phyloP scores from a whole-genome alignment of 1,284 basidiomycete genomes.

The Sanguinoderma infundibulare region DNA sequence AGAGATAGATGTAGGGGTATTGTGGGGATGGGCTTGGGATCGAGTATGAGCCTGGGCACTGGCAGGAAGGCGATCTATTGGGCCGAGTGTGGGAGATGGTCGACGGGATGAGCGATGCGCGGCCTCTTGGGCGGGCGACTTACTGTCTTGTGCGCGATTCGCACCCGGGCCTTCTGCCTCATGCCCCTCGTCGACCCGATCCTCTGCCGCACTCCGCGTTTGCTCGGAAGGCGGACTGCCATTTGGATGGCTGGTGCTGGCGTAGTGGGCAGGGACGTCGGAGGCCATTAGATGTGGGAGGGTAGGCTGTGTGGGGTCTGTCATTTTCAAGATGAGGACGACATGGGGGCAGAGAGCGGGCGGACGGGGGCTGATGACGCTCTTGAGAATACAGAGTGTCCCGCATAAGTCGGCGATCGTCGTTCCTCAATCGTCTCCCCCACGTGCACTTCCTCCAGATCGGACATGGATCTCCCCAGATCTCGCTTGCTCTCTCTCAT shows the following conservation, averaged over 20 bases:
- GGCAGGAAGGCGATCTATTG: conserved; percentile 13
- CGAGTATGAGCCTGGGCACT: conserved; percentile 1
- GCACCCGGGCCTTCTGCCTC: conserved; percentile 18
- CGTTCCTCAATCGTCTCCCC: conserved; percentile 20
- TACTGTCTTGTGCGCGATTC: conserved; percentile 17
- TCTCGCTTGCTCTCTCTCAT: background rate
- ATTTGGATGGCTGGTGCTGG: background rate
- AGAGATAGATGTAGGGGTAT: conserved; percentile 16
- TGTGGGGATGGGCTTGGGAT: conserved; percentile 14
- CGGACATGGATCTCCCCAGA: conserved; percentile 17
- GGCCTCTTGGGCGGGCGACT: background rate
- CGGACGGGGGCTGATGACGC: background rate
- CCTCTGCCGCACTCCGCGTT: conserved; percentile 12
- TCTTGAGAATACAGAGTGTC: no score
- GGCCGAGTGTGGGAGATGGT: conserved; percentile 11
- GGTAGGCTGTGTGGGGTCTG: conserved; percentile 1
- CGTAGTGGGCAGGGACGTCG: background rate
- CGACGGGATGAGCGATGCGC: conserved; percentile 27
- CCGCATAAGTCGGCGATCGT: conserved; percentile 20
- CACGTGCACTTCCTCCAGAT: conserved; percentile 22
- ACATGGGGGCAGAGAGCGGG: conserved; percentile 1
- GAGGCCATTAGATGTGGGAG: background rate
- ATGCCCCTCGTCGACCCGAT: conserved; percentile 24
- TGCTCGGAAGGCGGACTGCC: conserved; percentile 12
- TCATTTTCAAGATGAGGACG: conserved; percentile 1